A percentile compares a stretch with the other conserved stretches of the same genome.
Conservation (phyloP, 2,329 filamentous ascomycete genomes). For the Ophiostoma triangulosporum region DNA sequence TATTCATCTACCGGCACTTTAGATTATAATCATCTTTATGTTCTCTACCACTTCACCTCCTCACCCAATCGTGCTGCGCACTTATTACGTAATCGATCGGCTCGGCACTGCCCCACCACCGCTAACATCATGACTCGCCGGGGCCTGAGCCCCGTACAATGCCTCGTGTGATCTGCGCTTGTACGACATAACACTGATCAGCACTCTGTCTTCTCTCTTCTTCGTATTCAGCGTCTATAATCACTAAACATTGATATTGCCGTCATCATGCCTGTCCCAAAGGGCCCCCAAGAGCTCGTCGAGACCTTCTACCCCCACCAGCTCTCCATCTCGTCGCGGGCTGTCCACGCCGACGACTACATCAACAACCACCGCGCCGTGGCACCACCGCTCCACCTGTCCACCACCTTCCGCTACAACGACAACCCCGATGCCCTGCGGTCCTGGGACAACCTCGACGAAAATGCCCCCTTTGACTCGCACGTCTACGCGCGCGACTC, state of each 20-base stretch:
- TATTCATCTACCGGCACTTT: too few species aligned
- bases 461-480: constrained; percentile 39
- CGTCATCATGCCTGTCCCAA: background rate
- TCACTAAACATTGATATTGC: background rate
- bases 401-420: constrained; percentile 79
- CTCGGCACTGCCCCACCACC: too few species aligned
- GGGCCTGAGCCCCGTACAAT: too few species aligned
- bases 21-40: too few species aligned
- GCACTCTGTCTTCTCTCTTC: too few species aligned
- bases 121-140: too few species aligned
- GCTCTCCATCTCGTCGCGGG: constrained; percentile 51
- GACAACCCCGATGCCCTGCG: constrained; percentile 53
- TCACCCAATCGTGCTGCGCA: too few species aligned
- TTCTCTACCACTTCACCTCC: too few species aligned
- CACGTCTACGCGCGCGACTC: constrained; percentile 77
- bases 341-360: constrained; percentile 72
- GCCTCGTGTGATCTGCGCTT: too few species aligned
- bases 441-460: constrained; percentile 38
- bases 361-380: constrained; percentile 65
- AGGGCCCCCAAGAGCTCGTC: constrained; percentile 11
- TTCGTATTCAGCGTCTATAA: background rate
- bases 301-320: constrained; percentile 21
- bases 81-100: too few species aligned
- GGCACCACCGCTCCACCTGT: constrained; percentile 78
- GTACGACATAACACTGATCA: too few species aligned